phyloP scores from a whole-genome alignment of 2,329 filamentous ascomycete genomes.

The Pseudopyricularia cyperi region DNA sequence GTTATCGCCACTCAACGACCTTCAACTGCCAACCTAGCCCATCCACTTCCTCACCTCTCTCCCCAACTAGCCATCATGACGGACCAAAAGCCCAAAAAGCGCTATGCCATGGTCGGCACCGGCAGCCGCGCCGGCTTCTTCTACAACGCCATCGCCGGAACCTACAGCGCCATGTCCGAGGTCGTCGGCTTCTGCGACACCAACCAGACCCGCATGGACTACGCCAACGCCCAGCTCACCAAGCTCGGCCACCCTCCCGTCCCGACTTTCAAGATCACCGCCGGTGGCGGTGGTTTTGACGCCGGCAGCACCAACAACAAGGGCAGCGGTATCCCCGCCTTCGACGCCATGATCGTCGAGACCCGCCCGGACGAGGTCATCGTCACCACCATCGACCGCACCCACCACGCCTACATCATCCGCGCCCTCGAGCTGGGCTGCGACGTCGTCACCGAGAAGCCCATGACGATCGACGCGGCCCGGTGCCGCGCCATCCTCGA shows the following conservation, averaged over 20 bases:
- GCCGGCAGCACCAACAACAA: no score
- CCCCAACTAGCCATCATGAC: background rate
- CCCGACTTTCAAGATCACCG: slow-evolving; percentile 30
- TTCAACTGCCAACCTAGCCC: no score
- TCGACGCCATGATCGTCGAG: slow-evolving; percentile 44
- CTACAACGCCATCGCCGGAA: slow-evolving; percentile 41
- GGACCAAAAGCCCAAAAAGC: slow-evolving; percentile 13
- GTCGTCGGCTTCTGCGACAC: slow-evolving; percentile 47
- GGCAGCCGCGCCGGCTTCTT: slow-evolving; percentile 48
- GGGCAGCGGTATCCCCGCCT: no score
- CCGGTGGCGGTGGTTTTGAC: background rate
- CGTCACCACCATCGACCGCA: slow-evolving; percentile 49
- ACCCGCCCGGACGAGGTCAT: slow-evolving; percentile 48
- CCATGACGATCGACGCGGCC: slow-evolving; percentile 48
- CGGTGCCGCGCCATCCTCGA: slow-evolving; percentile 41
- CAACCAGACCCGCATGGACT: slow-evolving; percentile 45
- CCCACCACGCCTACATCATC: slow-evolving; percentile 47
- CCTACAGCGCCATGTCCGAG: slow-evolving; percentile 34
- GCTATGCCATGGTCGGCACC: slow-evolving; percentile 44
- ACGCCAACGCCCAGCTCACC: slow-evolving; percentile 36
- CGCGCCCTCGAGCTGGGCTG: slow-evolving; percentile 45
- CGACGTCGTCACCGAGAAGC: slow-evolving; percentile 50
- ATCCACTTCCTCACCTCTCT: no score
- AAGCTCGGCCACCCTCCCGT: slow-evolving; percentile 31
- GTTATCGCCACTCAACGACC: no score